Evolutionary conservation across 495 filamentous ascomycete species (phyloP), one percentile per base, ranked within the genome.

Genomic region (Trichoderma erinaceum): DNA sequence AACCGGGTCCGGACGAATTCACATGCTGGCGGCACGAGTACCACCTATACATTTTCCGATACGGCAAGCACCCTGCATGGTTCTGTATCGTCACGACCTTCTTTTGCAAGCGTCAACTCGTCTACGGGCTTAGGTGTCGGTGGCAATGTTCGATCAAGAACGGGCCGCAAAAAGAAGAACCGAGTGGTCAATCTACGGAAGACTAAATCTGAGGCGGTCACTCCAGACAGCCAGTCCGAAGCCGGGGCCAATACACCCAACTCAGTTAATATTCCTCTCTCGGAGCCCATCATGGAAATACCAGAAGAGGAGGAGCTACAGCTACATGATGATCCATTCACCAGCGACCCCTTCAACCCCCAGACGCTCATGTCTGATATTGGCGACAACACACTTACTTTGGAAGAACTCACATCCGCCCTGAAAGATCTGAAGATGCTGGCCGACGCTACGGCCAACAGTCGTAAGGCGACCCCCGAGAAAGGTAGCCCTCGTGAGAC

Each of bases 111-210:
- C 74, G 68, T 84, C 67, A 74, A 79, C 68, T 87, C 83, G 7
- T 79, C 82, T 15, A 88, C 80, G 44, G 89, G 90, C 0, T 79
- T 93, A 50, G 85, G 82, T 25, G 79, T 91, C 46, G 89, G 88
- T 1, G 81, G 86, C 16, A 85, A 85, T 41, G 83, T 87, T 44
- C 85, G 89, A 71, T 84, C 87, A 10, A 89, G 90, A 75, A 78
- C 85, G n/a, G 85, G 85, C 35, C 85, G 91, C 41, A 93, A 89
- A 75, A 90, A 92, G 76, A 98, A 97, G 85, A 93, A 87, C 69
- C 86, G 95, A n/a, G 91, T 99, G 38, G 92, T 99, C 68, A 93
- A 98, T 75, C 78, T 99, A 56, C 89, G 93, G 7, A 86, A 85
- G 68, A 83, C 84, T 48, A 87, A 83, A 74, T 84, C 80, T 64